Conservation (phyloP, 2,329 filamentous ascomycete genomes). For the Hypoxylon sp. region DNA sequence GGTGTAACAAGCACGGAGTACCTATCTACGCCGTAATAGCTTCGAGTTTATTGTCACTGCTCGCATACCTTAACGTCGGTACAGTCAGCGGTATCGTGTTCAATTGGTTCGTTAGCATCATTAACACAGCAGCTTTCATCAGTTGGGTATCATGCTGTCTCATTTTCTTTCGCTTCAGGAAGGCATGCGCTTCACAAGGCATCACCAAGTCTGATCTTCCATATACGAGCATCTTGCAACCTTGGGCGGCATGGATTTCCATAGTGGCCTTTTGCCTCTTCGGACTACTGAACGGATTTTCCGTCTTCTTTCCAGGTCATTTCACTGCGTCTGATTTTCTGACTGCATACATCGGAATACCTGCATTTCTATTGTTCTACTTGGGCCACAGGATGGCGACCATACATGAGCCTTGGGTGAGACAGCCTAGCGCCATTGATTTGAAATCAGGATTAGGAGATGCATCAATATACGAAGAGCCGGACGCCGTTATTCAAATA, state of each 20-base stretch:
- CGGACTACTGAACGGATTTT: slow-evolving; percentile 69
- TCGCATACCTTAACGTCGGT: slow-evolving; percentile 71
- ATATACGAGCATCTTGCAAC: slow-evolving; percentile 63
- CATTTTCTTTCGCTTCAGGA: slow-evolving; percentile 67
- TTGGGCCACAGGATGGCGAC: slow-evolving; percentile 58
- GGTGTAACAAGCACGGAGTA: slow-evolving; percentile 56
- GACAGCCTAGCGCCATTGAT: slow-evolving; percentile 59
- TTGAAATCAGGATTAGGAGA: slow-evolving; percentile 56
- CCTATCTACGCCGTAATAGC: slow-evolving; percentile 50
- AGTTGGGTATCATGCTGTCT: slow-evolving; percentile 64
- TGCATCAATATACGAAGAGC: slow-evolving; percentile 17
- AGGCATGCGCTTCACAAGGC: slow-evolving; percentile 55
- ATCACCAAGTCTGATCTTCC: slow-evolving; percentile 53
- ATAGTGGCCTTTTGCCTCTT: slow-evolving; percentile 62
- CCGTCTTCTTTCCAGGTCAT: slow-evolving; percentile 67
- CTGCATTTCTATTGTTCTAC: slow-evolving; percentile 66
- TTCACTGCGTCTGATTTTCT: slow-evolving; percentile 66
- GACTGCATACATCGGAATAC: slow-evolving; percentile 71
- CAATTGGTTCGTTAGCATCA: slow-evolving; percentile 67
- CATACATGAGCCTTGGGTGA: slow-evolving; percentile 60
- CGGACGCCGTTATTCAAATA: not conserved
- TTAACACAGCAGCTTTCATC: slow-evolving; percentile 60
- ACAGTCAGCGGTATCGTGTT: slow-evolving; percentile 67
- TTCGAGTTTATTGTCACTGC: slow-evolving; percentile 66
- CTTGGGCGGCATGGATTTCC: slow-evolving; percentile 63